Base-by-base conservation (phyloP, 2,329 filamentous ascomycete species). In the Penicillium sumatraense region DNA sequence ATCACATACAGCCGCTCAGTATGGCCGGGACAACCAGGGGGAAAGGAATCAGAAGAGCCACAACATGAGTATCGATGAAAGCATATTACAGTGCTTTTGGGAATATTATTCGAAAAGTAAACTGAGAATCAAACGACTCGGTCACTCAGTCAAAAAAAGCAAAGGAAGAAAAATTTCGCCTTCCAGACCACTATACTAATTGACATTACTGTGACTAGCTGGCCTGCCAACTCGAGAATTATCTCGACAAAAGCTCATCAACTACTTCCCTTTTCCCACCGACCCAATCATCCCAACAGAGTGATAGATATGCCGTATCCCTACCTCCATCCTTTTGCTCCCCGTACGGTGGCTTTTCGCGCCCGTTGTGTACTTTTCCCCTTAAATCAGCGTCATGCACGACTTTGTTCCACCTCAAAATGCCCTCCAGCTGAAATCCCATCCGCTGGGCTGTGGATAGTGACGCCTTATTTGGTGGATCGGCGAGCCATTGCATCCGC, bases 391-490 rank as follows among this genome's bases (percentile, higher is more conserved):
- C 46, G 35, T 49, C 47, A n/a, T 16, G 26, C 5, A 45, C 29
- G 9, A 46, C 27, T 41, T 42, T 21, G 26, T 72, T 62, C 69
- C 72, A 75, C 24, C 69, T 57, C 14, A 71, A 54, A 33, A 70
- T 52, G 6, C 68, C 74, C 48, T 74, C 72, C 16, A 63, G 57
- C 20, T 57, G 51, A 48, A 73, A 74, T 0, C 73, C 73, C 63
- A 76, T 65, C 38, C 68, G 61, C 54, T 72, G 61, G 1, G 72
- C 73, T 2, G 69, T 58, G 13, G 47, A 57, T 11, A 68, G 58
- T 1, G 68, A 72, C 8, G 61, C 53, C 3, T 49, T 31, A 46
- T 63, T 57, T 21, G 31, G 47, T 7, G 51, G 18, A 49, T 56
- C 50, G 14, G 53, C 49, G n/a, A 47, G 63, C 74, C 73, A 76